Evolutionary conservation across 257 asterid species (phyloP).

Genomic region (Penstemon eatonii): DNA sequence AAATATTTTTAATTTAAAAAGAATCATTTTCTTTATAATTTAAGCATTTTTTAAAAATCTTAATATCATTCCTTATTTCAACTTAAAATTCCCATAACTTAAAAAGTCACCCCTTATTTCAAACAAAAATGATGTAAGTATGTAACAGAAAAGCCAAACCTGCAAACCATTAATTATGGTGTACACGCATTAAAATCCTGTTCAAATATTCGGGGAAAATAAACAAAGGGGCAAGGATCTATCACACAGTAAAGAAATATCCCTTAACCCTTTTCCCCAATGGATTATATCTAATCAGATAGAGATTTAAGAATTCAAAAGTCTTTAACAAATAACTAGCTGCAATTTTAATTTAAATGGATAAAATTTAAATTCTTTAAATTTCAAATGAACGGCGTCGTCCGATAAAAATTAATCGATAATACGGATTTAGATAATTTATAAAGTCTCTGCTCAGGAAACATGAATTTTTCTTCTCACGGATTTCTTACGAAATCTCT

Average conservation of each 20-base stretch:
- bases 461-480: conserved; percentile 50
- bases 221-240: conserved; percentile 16
- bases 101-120: background rate
- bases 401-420: too few species aligned
- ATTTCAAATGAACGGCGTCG: too few species aligned
- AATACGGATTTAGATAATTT: background rate
- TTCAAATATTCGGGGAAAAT: conserved; percentile 25
- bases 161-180: conserved; percentile 27
- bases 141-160: conserved; percentile 51
- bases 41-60: too few species aligned
- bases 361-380: too few species aligned
- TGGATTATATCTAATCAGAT: background rate
- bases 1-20: too few species aligned
- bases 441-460: conserved; percentile 45
- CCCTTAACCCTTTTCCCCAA: conserved; percentile 32
- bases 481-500: conserved; percentile 51
- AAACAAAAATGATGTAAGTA: conserved; percentile 18
- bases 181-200: conserved; percentile 45
- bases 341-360: background rate
- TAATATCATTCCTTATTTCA: too few species aligned
- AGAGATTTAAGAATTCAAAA: background rate
- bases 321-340: background rate
- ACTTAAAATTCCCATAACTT: background rate
- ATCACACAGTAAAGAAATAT: conserved; percentile 8
- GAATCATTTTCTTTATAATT: too few species aligned